Base-by-base conservation (phyloP, 306 rosid genomes). In the Elaeagnus macrophylla region DNA sequence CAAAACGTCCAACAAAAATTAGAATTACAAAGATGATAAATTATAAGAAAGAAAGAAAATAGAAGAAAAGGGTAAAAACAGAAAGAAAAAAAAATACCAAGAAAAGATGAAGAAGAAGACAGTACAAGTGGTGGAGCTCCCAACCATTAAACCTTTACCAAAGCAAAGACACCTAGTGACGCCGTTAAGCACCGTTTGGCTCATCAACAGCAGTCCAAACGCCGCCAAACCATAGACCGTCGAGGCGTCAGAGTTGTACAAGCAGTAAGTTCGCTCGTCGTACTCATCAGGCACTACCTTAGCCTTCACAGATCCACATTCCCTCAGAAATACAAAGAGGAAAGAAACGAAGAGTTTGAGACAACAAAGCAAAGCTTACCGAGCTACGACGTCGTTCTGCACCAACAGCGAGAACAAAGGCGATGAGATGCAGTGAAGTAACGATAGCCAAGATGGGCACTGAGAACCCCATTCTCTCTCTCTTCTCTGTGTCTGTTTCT, bases 91-190 rank as follows among this genome's bases (percentile, higher is more conserved):
- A 47, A 59, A 15, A 57, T 67, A 83, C 99, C 96, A 91, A 10
- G 96, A 82, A 64, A 91, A 73, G 53, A 78, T 61, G 77, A 82
- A 91, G 79, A 85, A 77, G 75, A 82, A 12, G 75, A 79, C 59
- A 20, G 97, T 75, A 49, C 72, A 63, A 10, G 95, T 80, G 63
- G 94, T 66, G 65, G 80, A 46, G 52, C 72, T 45, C 54, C 95
- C 91, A 9, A 82, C 64, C 49, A 84, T 67, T 14, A 91, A 81
- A 42, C 99, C 99, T 68, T 81, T 86, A 10, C 99, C 96, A 37
- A 83, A 91, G 68, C 99, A 91, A 37, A 86, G 80, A 73, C 99
- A 91, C 70, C 86, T 79, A 1, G 99, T 91, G 17, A 82, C 85
- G 76, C 56, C 87, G 79, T 67, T 75, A 56, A 91, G 55, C 68